These are phyloP conservation scores for Venturiaceae sp. DNA, from an alignment of 2,329 filamentous ascomycete genomes.

Conservation along the genomic window DNA sequence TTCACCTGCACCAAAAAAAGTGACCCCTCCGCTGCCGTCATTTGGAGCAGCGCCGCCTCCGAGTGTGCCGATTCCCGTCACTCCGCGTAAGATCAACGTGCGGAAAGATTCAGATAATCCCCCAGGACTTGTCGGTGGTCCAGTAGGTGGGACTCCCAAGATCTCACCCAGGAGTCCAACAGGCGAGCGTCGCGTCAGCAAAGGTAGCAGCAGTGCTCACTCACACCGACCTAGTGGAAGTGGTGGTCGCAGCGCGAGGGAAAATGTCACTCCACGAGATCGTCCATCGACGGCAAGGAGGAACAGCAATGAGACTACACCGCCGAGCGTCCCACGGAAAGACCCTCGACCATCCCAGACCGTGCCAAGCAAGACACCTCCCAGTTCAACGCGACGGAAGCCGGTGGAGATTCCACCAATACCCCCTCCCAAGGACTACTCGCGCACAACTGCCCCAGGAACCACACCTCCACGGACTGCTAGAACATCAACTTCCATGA, in stretches of 20 bases:
- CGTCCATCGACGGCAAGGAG: background rate
- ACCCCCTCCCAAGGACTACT: slow-evolving; percentile 1
- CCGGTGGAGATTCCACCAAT: background rate
- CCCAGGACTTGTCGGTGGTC: background rate
- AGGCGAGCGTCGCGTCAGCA: background rate
- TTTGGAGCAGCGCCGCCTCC: background rate
- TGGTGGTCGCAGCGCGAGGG: background rate
- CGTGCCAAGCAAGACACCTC: background rate
- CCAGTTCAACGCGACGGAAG: background rate
- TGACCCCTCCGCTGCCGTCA: background rate
- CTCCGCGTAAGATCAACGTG: background rate
- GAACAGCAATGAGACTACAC: background rate
- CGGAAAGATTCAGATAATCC: background rate
- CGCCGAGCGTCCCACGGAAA: background rate
- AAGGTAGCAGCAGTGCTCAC: background rate
- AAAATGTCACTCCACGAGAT: slow-evolving; percentile 1
- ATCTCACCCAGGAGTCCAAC: background rate
- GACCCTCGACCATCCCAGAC: background rate
- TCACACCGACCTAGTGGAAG: background rate
- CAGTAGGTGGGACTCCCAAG: background rate
- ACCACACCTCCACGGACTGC: background rate
- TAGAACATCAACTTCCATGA: background rate
- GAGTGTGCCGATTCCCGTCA: background rate
- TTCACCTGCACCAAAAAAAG: background rate
- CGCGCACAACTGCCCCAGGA: background rate